A percentile compares a stretch with the other conserved stretches of the same genome.
Conservation (phyloP, 148 eudicot genomes). For the Tetragonia tetragonoides region DNA sequence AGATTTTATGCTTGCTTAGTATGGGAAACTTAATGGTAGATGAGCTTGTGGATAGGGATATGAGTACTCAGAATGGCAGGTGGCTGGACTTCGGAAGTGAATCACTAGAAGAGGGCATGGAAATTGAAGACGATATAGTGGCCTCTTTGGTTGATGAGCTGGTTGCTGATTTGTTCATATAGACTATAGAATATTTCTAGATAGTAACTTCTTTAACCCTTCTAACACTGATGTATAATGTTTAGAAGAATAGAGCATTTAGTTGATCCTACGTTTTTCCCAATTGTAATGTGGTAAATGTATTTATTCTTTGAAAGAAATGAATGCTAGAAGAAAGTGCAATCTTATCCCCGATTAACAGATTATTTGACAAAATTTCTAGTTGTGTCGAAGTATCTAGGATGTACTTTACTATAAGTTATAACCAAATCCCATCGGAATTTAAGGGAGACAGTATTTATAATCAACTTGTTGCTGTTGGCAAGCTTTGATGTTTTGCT, state of each 20-base stretch:
- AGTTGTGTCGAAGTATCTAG: not conserved
- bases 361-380: not conserved
- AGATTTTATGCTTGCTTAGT: conserved; percentile 51
- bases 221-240: conserved; percentile 25
- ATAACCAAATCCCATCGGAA: not conserved
- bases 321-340: not conserved
- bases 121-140: conserved; percentile 51
- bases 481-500: not conserved
- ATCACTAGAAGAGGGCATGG: conserved; percentile 71
- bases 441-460: not conserved
- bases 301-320: conserved; percentile 17
- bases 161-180: conserved; percentile 51
- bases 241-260: conserved; percentile 6
- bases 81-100: conserved; percentile 81
- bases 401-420: not conserved
- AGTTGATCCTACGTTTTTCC: conserved; percentile 9
- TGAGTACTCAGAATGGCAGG: conserved; percentile 67
- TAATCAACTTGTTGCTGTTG: not conserved
- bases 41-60: conserved; percentile 81
- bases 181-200: conserved; percentile 25
- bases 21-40: conserved; percentile 69
- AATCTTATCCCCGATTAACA: conserved; percentile 7
- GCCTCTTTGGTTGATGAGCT: conserved; percentile 69
- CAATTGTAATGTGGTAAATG: conserved; percentile 24
- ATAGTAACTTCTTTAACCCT: conserved; percentile 17